These are phyloP conservation scores for Maudiozyma pseudohumilis DNA, from an alignment of 805 yeast genomes.

Conservation along the genomic window DNA sequence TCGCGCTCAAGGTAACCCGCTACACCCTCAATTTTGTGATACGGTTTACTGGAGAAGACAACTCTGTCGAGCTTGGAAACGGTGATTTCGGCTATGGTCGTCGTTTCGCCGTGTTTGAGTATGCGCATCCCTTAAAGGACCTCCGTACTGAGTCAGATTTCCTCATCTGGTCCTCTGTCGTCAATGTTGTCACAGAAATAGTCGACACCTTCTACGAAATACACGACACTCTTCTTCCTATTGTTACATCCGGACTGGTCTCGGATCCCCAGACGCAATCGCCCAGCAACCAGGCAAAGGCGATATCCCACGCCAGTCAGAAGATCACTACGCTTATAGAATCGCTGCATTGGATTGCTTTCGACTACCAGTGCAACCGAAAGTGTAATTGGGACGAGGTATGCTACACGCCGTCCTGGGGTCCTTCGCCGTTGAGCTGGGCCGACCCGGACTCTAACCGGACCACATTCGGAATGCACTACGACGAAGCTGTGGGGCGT, in stretches of 20 bases:
- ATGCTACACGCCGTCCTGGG: constrained; percentile 55
- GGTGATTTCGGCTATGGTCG: constrained; percentile 20
- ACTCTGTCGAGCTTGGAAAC: constrained; percentile 1
- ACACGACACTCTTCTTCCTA: constrained; percentile 23
- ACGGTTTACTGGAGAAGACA: constrained; percentile 29
- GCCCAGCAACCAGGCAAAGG: constrained; percentile 1
- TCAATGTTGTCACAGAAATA: constrained; percentile 33
- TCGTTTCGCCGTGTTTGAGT: constrained; percentile 36
- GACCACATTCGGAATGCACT: constrained; percentile 13
- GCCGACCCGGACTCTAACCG: constrained; percentile 11
- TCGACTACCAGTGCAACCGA: constrained; percentile 33
- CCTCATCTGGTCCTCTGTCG: constrained; percentile 41
- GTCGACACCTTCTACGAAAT: constrained; percentile 30
- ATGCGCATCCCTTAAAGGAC: constrained; percentile 35
- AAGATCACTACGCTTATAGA: constrained; percentile 17
- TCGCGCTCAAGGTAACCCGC: constrained; percentile 30
- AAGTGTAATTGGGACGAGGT: constrained; percentile 39
- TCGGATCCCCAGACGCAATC: constrained; percentile 9
- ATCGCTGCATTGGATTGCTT: constrained; percentile 33
- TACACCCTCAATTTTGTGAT: constrained; percentile 37
- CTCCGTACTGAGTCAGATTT: constrained; percentile 35
- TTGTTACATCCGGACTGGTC: constrained; percentile 21
- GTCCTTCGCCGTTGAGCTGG: constrained; percentile 45
- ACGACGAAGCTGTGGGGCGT: constrained; percentile 12
- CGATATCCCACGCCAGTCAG: constrained; percentile 9